Percentiles rank a stretch among this genome's conserved stretches.
These are phyloP conservation scores for Flaveria bidentis DNA, from an alignment of 129 eudicot genomes.

Conservation along the genomic window DNA sequence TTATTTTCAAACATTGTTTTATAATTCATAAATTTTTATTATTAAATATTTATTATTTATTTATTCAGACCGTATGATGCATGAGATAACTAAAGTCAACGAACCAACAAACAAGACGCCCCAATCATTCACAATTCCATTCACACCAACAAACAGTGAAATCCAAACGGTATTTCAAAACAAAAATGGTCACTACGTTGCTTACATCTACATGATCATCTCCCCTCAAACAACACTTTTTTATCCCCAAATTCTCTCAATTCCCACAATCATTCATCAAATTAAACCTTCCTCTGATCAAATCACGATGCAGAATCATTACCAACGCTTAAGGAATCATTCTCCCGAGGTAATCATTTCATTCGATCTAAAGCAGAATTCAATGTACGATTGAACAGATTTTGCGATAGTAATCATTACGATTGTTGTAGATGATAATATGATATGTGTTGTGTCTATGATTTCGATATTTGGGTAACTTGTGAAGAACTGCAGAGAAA, in stretches of 20 bases:
- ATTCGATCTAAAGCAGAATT: neutral
- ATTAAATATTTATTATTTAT: no score
- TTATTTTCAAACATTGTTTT: no score
- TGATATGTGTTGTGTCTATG: neutral
- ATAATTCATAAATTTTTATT: no score
- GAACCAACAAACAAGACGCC: neutral
- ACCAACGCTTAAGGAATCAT: slow-evolving; percentile 26
- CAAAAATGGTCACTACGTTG: neutral
- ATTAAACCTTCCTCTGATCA: neutral
- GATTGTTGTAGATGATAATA: neutral
- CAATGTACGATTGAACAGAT: neutral
- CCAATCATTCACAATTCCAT: neutral
- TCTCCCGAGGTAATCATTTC: slow-evolving; percentile 26
- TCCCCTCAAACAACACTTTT: neutral
- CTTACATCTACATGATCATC: neutral
- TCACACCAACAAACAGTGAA: neutral
- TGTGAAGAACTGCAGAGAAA: slow-evolving; percentile 57
- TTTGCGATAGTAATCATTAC: neutral
- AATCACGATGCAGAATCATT: slow-evolving; percentile 21
- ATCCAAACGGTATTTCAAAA: slow-evolving; percentile 10
- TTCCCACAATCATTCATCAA: neutral
- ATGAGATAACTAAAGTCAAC: no score
- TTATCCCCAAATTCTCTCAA: slow-evolving; percentile 1
- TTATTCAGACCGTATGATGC: no score
- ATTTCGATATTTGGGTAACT: slow-evolving; percentile 20